Percentiles rank a stretch among this genome's conserved stretches.
These are phyloP conservation scores for Diaporthe helianthi DNA, from an alignment of 2,329 filamentous ascomycete genomes.

Conservation along the genomic window DNA sequence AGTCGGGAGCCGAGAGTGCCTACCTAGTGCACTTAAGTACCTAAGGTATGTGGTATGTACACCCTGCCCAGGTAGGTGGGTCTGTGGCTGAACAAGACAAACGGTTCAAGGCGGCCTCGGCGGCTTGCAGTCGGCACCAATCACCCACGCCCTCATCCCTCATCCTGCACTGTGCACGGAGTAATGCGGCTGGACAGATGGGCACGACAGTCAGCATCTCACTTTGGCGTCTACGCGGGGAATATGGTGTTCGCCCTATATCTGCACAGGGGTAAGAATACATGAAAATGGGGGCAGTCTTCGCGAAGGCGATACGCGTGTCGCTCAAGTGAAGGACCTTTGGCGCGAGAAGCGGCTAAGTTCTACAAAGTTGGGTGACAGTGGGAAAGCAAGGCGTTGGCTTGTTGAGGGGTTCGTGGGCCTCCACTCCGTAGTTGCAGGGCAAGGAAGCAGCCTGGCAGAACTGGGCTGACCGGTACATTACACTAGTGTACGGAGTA, in stretches of 20 bases:
- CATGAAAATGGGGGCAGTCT: not conserved
- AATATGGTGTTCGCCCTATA: not conserved
- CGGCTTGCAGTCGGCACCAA: not conserved
- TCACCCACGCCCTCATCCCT: not conserved
- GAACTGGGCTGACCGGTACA: too few species aligned
- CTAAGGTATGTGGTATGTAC: too few species aligned
- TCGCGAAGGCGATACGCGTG: not conserved
- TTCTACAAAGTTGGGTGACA: too few species aligned
- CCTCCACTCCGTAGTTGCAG: not conserved
- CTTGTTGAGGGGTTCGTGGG: slow-evolving; percentile 17
- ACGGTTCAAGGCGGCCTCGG: not conserved
- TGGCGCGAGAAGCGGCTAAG: slow-evolving; percentile 13
- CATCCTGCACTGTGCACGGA: too few species aligned
- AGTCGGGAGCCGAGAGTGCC: too few species aligned
- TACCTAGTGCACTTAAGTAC: too few species aligned
- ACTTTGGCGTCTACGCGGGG: not conserved
- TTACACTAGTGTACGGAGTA: too few species aligned
- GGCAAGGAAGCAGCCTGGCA: not conserved
- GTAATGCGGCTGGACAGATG: not conserved
- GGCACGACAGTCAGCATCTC: not conserved
- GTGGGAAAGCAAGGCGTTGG: not conserved
- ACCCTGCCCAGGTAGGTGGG: too few species aligned
- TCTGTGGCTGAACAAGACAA: not conserved
- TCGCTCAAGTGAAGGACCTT: not conserved
- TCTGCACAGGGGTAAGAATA: not conserved